Base-by-base conservation (phyloP, 306 rosid genomes). In the Cucumis cinereus region DNA sequence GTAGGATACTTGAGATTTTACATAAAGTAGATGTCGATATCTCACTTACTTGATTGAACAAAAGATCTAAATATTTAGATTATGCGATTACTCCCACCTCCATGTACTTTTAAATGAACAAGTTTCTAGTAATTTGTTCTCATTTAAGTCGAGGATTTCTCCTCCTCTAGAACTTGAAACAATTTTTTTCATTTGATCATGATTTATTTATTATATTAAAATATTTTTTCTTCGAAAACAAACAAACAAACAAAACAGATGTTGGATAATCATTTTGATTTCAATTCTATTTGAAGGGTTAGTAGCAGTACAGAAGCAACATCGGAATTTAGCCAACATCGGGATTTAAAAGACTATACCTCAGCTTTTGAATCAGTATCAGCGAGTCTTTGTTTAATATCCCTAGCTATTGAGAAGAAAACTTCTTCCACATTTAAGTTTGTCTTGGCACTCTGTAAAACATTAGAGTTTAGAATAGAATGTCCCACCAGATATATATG, bases 361-460 rank as follows among this genome's bases (percentile, higher is more conserved):
- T 93, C 97, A 43, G 92, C 81, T 86, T 87, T 93, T 23, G 97
- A 89, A 83, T 93, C 98, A 41, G 82, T 87, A 78, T 93, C 98
- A 13, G 98, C 93, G 28, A 93, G 90, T 83, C 97, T 88, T 93
- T 89, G 97, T 85, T 93, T 91, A 81, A 93, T 93, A 80, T 93
- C 98, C 88, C 97, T 88, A 47, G 97, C 98, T 84, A 93, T 89
- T 77, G 98, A 93, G 88, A 91, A 93, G 88, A 91, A 93, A 78
- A 93, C 98, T 81, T 91, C 98, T 76, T 93, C 98, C 88, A 93
- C 98, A 70, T 93, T 91, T 84, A 93, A 79, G 83, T 89, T 93
- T 61, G 98, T 93, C 86, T 93, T 93, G 30, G 98, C 98, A 89
- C 98, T 93, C 98, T 93, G 90, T 70, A 54, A 86, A 58, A 80